These are phyloP conservation scores for Phytophthora hibernalis DNA, from an alignment of 352 stramenopile genomes.

Conservation along the genomic window DNA sequence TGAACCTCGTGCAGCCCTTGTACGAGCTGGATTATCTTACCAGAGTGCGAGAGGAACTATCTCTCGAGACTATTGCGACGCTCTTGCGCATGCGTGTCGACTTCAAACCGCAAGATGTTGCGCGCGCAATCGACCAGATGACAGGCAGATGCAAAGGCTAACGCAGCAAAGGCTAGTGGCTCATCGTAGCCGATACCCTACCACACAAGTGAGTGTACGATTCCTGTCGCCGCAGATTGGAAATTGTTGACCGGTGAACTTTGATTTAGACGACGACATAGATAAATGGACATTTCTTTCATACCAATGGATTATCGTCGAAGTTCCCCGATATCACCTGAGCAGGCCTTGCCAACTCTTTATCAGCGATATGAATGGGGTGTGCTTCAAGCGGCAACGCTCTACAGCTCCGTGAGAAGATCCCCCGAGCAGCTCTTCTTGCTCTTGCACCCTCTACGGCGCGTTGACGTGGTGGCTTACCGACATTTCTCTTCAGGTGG, in stretches of 20 bases:
- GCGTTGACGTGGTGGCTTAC: background rate
- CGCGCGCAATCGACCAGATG: slow-evolving; percentile 47
- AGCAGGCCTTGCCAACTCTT: too few species aligned
- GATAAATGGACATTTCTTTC: background rate
- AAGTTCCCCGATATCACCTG: too few species aligned
- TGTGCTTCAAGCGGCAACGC: too few species aligned
- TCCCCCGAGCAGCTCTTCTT: too few species aligned
- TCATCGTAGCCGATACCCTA: too few species aligned
- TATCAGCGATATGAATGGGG: too few species aligned
- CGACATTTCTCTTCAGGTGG: background rate
- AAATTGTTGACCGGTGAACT: too few species aligned
- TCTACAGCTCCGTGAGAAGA: too few species aligned
- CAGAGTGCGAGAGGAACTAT: slow-evolving; percentile 58
- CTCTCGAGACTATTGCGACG: slow-evolving; percentile 53
- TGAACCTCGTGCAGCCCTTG: too few species aligned
- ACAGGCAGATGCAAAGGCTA: slow-evolving; percentile 19
- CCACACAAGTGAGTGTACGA: background rate
- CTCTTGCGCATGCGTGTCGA: slow-evolving; percentile 77
- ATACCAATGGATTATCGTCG: background rate
- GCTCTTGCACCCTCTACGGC: background rate
- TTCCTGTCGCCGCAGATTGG: background rate
- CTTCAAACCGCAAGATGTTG: slow-evolving; percentile 65
- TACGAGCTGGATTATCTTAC: too few species aligned
- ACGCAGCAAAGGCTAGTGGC: background rate
- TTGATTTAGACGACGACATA: background rate